Evolutionary conservation across 345 rosid species (phyloP).

Genomic region (Citrus reticulata): DNA sequence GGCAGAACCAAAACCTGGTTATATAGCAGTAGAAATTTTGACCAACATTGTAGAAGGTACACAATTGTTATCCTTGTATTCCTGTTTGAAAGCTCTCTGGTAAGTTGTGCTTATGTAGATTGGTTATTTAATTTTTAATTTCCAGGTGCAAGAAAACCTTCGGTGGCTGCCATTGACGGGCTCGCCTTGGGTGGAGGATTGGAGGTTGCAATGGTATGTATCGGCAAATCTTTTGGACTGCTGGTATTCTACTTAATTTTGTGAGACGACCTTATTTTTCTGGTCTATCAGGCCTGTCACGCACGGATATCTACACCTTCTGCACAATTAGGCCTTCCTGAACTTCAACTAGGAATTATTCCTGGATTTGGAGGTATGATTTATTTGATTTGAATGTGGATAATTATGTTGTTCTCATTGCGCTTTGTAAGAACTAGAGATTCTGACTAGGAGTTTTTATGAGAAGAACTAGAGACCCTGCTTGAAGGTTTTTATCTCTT

Average conservation of each 20-base stretch:
- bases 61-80: neutral
- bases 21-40: constrained; percentile 56
- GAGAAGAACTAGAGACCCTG: neutral
- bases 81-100: neutral
- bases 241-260: neutral
- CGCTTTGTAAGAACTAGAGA: no score
- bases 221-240: neutral
- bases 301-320: constrained; percentile 81
- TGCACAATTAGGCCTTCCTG: constrained; percentile 84
- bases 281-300: constrained; percentile 64
- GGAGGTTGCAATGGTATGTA: constrained; percentile 87
- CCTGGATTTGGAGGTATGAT: constrained; percentile 96
- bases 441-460: no score
- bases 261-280: constrained; percentile 6
- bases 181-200: constrained; percentile 98
- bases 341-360: constrained; percentile 87
- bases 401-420: neutral
- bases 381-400: neutral
- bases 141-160: constrained; percentile 82
- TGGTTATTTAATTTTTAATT: constrained; percentile 19
- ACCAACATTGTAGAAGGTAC: constrained; percentile 79
- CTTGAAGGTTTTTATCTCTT: neutral
- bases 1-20: constrained; percentile 58
- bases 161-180: constrained; percentile 98
- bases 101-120: neutral